A percentile compares a stretch with the other conserved stretches of the same genome.
Conservation (phyloP, 352 stramenopile genomes). For the Globisporangium okanoganense region DNA sequence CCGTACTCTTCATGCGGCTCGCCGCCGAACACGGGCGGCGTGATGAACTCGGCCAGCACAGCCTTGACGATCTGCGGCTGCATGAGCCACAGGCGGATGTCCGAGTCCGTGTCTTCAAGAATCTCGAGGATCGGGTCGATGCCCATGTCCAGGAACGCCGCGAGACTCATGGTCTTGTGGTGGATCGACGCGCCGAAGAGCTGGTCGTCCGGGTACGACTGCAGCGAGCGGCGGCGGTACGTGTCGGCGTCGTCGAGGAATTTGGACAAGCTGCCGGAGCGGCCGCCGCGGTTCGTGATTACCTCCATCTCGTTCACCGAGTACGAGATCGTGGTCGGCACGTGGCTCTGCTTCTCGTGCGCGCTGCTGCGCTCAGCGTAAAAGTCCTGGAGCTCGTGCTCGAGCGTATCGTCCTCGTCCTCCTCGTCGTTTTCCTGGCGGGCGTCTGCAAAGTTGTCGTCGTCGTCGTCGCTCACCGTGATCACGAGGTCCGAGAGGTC, state of each 20-base stretch:
- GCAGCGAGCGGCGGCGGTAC: conserved; percentile 68
- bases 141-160: conserved; percentile 71
- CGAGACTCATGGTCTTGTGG: conserved; percentile 69
- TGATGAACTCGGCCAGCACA: conserved; percentile 79
- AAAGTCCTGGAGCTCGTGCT: conserved; percentile 24
- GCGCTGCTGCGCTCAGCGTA: conserved; percentile 9
- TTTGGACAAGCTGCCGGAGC: conserved; percentile 70
- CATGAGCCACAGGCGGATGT: conserved; percentile 82
- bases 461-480: conserved; percentile 28
- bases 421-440: conserved; percentile 14
- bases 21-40: conserved; percentile 58
- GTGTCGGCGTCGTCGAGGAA: conserved; percentile 75
- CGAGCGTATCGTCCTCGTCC: conserved; percentile 13
- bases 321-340: conserved; percentile 66
- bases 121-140: conserved; percentile 86
- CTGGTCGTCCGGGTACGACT: conserved; percentile 69
- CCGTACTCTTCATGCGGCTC: conserved; percentile 86
- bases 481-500: conserved; percentile 23
- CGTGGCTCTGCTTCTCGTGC: conserved; percentile 12
- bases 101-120: conserved; percentile 81
- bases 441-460: conserved; percentile 38
- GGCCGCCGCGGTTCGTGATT: conserved; percentile 68
- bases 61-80: conserved; percentile 72
- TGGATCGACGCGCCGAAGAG: conserved; percentile 34
- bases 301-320: conserved; percentile 85